Percentiles rank a stretch among this genome's conserved stretches.
Evolutionary conservation across 1,284 basidiomycete genomes (phyloP).

Genomic region (Rugosomyces carneus): DNA sequence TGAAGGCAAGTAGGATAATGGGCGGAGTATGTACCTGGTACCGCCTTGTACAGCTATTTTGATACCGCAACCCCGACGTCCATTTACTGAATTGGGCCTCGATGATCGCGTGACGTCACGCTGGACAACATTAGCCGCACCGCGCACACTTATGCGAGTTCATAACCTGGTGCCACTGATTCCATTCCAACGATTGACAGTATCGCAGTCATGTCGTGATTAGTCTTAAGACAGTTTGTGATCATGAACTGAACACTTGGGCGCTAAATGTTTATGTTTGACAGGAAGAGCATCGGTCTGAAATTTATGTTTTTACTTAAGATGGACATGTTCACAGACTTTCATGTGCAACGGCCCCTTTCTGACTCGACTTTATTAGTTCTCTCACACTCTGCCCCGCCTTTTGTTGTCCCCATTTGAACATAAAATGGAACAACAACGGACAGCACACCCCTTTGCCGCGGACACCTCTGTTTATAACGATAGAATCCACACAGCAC

Average conservation of each 20-base stretch:
- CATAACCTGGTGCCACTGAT: slow-evolving; percentile 3
- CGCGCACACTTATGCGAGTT: not conserved
- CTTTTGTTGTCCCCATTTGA: slow-evolving; percentile 13
- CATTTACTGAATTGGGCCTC: slow-evolving; percentile 1
- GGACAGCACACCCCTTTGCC: slow-evolving; percentile 1
- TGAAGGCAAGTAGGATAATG: slow-evolving; percentile 13
- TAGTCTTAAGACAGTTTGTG: not conserved
- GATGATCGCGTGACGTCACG: slow-evolving; percentile 15
- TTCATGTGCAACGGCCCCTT: slow-evolving; percentile 1
- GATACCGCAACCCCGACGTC: slow-evolving; percentile 11
- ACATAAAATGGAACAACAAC: slow-evolving; percentile 7
- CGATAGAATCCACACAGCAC: not conserved
- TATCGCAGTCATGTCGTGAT: slow-evolving; percentile 5
- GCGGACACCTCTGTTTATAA: slow-evolving; percentile 6
- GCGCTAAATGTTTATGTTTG: not conserved
- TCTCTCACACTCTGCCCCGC: slow-evolving; percentile 12
- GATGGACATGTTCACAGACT: slow-evolving; percentile 11
- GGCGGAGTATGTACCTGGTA: slow-evolving; percentile 14
- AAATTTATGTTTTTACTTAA: slow-evolving; percentile 2
- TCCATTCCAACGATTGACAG: slow-evolving; percentile 1
- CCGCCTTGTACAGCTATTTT: slow-evolving; percentile 11
- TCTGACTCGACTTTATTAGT: slow-evolving; percentile 13
- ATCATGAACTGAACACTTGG: not conserved
- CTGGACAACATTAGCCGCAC: not conserved
- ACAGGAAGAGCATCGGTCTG: slow-evolving; percentile 3